Evolutionary conservation across 1,139 yeast species (phyloP), one percentile per base, ranked within the genome.

Genomic region (Pneumocystis jirovecii): DNA sequence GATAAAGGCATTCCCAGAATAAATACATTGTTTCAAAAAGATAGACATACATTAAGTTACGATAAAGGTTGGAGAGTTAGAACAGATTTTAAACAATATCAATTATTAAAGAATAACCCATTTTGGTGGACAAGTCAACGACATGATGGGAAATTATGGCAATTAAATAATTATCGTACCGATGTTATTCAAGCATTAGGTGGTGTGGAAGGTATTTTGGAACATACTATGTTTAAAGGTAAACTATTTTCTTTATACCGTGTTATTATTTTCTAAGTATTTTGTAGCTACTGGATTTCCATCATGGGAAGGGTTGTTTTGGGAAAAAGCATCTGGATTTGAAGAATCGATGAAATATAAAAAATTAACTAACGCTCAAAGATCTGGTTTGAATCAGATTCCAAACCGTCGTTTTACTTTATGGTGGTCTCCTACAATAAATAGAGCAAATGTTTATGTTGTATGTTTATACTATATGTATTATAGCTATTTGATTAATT

Each of bases 341-440:
- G 99, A 95, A 74, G 98, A 95, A 72, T 87, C 96, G 0, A 82
- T 95, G 81, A 93, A 91, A 74, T 89, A 90, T 76, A 89, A 91
- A 74, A 95, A 91, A 74, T 81, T 95, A 71, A 95, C 99, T 1
- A 93, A 91, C 76, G 99, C 99, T 1, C 99, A 95, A 78, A 80
- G 98, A 72, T 87, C 97, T 1, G 99, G 99, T 74, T 82, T 95
- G 70, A 89, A 96, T 74, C 99, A 95, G 76, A 93, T 95, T 72
- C 99, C 99, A 3, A 95, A 95, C 74, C 86, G 99, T 75, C 82
- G 99, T 62, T 95, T 95, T 73, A 95, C 98, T 0, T 78, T 95
- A 61, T 95, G 99, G 99, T 95, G 99, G 99, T 90, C 97, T 0
- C 99, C 99, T 7, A 95, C 99, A 0, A 95, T 95, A 70, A 95